These are phyloP conservation scores for Dovyalis caffra DNA, from an alignment of 345 rosid genomes.

Conservation along the genomic window DNA sequence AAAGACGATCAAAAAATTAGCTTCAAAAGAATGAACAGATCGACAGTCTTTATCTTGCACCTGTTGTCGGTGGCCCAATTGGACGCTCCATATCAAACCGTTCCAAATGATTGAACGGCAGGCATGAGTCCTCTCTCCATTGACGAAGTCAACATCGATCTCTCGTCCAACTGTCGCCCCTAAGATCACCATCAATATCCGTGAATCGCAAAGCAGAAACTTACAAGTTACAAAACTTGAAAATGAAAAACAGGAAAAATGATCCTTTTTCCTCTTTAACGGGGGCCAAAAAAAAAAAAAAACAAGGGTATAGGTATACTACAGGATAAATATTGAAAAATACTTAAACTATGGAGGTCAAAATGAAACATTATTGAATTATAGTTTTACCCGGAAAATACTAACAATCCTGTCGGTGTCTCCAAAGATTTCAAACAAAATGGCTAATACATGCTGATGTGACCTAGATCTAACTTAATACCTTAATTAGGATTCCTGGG, in stretches of 20 bases:
- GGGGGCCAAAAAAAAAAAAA: neutral
- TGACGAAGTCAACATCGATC: neutral
- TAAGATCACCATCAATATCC: neutral
- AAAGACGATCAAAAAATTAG: neutral
- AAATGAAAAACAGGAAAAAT: no score
- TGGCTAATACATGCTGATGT: neutral
- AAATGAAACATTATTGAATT: neutral
- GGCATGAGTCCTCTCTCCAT: neutral
- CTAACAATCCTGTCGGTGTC: neutral
- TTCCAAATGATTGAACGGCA: neutral
- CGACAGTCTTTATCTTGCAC: neutral
- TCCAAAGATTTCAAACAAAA: no score
- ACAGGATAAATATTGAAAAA: neutral
- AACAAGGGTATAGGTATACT: no score
- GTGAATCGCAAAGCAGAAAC: neutral
- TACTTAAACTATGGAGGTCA: neutral
- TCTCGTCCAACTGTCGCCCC: neutral
- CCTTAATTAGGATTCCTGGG: neutral
- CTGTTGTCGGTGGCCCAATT: conserved; percentile 2
- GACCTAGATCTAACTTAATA: conserved; percentile 2
- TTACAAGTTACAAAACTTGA: neutral
- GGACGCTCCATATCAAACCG: neutral
- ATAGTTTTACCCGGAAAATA: neutral
- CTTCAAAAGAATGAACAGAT: neutral
- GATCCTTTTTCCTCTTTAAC: no score